Evolutionary conservation across 2,329 filamentous ascomycete genomes (phyloP), one percentile per base, ranked within the genome.

Genomic region (Exophiala oligosperma): DNA sequence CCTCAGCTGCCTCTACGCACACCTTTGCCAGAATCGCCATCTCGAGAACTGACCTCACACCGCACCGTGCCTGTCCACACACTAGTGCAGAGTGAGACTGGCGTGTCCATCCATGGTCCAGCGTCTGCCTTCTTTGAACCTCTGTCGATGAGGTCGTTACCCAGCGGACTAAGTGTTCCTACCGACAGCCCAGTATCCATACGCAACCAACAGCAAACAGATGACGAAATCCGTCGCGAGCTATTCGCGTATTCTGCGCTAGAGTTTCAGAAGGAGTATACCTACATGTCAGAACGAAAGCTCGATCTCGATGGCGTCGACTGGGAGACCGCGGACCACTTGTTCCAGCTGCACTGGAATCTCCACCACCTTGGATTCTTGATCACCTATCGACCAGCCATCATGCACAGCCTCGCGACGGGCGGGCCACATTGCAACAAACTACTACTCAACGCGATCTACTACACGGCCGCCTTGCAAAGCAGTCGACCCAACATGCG

Each of bases 361-460:
- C 68, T 69, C 21, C 71, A 73, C 46, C 72, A 75, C 49, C 70
- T 69, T 17, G 68, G 70, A 2, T 75, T 74, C n/a, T 68, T 76
- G 1, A 65, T 75, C 11, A 70, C 72, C 0, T 76, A 76, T 32
- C 71, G 74, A 0, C 74, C 74, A 1, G 73, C 72, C 1, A 71
- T 76, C 8, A 75, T 74, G 69, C 71, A 75, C 37, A 73, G 72
- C 54, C 67, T 75, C 1, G 64, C 67, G 1, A 72, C 68, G 21
- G 67, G 68, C n/a, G 73, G 74, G 1, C 70, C 70, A 1, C 76
- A 70, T 29, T 66, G 67, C 8, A 76, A 74, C 28, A 74, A 74
- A 52, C 67, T 76, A 2, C 64, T 76, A 0, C 66, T 76, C 12
- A 76, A 76, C 56, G 71, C 73, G 14, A 8, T 54, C 24, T 54